These are phyloP conservation scores for Toxoplasma gondii DNA, from an alignment of 169 alveolate genomes.

Conservation along the genomic window DNA sequence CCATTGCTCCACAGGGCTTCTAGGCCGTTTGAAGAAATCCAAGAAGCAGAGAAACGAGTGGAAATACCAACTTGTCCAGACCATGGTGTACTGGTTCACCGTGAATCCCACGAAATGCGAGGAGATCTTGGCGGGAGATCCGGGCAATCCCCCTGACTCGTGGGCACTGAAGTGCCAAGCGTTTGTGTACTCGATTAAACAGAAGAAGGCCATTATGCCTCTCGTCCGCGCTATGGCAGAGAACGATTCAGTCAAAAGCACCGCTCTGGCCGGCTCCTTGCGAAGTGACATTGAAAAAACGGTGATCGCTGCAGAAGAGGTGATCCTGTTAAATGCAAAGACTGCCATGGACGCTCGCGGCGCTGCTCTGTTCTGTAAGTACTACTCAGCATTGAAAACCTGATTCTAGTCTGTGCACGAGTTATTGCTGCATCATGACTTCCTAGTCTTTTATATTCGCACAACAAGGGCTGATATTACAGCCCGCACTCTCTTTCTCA, in stretches of 20 bases:
- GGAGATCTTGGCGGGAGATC: neutral
- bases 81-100: conserved; percentile 14
- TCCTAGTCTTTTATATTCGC: too few relatives aligned
- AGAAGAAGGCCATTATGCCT: neutral
- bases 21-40: neutral
- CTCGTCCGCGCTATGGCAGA: neutral
- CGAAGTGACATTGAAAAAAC: neutral
- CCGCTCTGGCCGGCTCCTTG: neutral
- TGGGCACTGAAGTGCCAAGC: neutral
- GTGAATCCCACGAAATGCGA: conserved; percentile 16
- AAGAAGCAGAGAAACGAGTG: neutral
- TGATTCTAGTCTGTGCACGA: too few relatives aligned
- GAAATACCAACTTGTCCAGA: neutral
- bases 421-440: too few relatives aligned
- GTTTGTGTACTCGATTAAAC: neutral
- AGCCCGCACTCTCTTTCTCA: too few relatives aligned
- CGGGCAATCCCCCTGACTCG: neutral
- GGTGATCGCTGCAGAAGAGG: neutral
- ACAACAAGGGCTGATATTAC: too few relatives aligned
- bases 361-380: neutral
- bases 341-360: neutral
- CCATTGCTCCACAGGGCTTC: neutral
- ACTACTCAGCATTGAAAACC: neutral
- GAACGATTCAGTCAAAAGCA: neutral
- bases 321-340: neutral